Evolutionary conservation across 2,329 filamentous ascomycete species (phyloP).

Genomic region (Ustilaginoidea virens): DNA sequence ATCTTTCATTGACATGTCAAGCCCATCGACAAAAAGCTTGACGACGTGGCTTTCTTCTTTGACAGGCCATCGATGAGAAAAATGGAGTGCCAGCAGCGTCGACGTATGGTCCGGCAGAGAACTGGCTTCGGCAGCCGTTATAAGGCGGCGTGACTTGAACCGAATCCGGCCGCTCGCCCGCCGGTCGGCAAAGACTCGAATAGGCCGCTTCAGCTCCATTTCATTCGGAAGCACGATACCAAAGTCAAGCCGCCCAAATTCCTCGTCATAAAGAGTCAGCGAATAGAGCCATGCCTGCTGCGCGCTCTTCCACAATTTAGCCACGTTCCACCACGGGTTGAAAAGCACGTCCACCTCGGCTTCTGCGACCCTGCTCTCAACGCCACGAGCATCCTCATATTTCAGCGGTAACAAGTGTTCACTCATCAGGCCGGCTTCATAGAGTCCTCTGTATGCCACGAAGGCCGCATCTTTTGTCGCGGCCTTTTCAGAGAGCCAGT

Average conservation of each 20-base stretch:
- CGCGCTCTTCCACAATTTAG: constrained; percentile 22
- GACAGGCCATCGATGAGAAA: constrained; percentile 28
- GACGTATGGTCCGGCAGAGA: constrained; percentile 25
- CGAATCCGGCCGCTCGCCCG: constrained; percentile 17
- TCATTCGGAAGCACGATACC: constrained; percentile 26
- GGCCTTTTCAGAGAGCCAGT: constrained; percentile 57
- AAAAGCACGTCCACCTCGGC: constrained; percentile 21
- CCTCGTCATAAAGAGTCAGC: constrained; percentile 19
- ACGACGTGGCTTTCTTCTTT: constrained; percentile 25
- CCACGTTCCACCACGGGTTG: constrained; percentile 31
- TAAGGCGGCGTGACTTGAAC: constrained; percentile 7
- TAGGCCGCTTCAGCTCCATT: constrained; percentile 20
- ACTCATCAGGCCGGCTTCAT: constrained; percentile 57
- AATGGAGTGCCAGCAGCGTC: constrained; percentile 30
- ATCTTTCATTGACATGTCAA: constrained; percentile 12
- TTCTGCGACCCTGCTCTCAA: constrained; percentile 21
- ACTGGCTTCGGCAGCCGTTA: constrained; percentile 9
- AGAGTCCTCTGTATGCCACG: constrained; percentile 57
- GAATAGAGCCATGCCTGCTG: constrained; percentile 11
- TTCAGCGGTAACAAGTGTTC: constrained; percentile 58
- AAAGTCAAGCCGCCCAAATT: constrained; percentile 17
- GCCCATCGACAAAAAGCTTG: constrained; percentile 19
- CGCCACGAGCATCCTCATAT: constrained; percentile 22
- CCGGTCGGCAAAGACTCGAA: constrained; percentile 25
- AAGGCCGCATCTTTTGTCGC: constrained; percentile 75